These are phyloP conservation scores for Raffaelea arxii DNA, from an alignment of 2,329 filamentous ascomycete species.

Conservation along the genomic window DNA sequence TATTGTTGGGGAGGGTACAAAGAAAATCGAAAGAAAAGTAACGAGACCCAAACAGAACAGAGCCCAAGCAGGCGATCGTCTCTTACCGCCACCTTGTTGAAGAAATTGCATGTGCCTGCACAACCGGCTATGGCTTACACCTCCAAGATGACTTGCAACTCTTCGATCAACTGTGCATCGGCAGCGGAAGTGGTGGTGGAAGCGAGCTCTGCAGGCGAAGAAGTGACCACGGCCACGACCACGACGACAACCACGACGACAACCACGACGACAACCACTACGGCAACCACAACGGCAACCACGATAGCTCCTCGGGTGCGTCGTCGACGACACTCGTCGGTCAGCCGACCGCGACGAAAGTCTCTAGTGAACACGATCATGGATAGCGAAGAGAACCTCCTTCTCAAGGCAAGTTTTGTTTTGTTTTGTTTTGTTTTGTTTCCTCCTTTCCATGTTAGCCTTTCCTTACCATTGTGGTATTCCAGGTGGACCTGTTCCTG, in stretches of 20 bases:
- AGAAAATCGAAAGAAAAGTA: too few relatives aligned
- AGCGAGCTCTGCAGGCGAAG: slow-evolving; percentile 30
- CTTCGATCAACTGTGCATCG: slow-evolving; percentile 7
- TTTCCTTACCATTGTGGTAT: neutral
- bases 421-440: neutral
- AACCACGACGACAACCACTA: too few relatives aligned
- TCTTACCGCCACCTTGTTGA: too few relatives aligned
- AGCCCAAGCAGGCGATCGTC: too few relatives aligned
- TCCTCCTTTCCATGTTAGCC: neutral
- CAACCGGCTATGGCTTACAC: slow-evolving; percentile 10
- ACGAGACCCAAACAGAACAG: too few relatives aligned
- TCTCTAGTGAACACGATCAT: slow-evolving; percentile 51
- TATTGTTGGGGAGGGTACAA: too few relatives aligned
- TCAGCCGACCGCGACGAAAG: slow-evolving; percentile 42
- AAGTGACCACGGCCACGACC: too few relatives aligned
- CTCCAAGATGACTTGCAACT: slow-evolving; percentile 13
- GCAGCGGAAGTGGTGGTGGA: slow-evolving; percentile 24
- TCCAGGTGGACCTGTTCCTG: slow-evolving; percentile 67
- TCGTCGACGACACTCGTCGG: slow-evolving; percentile 47
- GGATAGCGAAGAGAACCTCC: slow-evolving; percentile 51
- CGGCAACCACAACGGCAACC: too few relatives aligned
- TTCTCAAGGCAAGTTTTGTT: slow-evolving; percentile 39
- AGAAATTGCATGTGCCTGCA: too few relatives aligned
- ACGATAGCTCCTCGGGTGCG: slow-evolving; percentile 18
- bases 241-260: too few relatives aligned